phyloP scores from a whole-genome alignment of 352 stramenopile genomes.

The Globisporangium mamillatum region DNA sequence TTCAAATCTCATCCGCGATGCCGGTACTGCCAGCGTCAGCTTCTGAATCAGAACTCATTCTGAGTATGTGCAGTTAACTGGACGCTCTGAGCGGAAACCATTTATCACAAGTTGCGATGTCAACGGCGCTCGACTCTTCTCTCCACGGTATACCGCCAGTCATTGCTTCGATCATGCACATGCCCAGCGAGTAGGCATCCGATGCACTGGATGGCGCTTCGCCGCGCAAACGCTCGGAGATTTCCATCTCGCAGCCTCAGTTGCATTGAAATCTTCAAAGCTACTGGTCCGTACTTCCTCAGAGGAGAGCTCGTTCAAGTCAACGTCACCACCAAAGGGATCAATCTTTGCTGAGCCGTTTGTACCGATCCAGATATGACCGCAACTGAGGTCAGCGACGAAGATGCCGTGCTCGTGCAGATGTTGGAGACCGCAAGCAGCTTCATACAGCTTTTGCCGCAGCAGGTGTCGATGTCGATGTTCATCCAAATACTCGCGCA shows the following conservation, averaged over 20 bases:
- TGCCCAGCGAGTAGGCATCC: not conserved
- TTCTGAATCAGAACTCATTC: too few species aligned
- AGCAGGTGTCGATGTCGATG: not conserved
- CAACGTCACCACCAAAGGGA: not conserved
- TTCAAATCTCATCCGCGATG: too few species aligned
- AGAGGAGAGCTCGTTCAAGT: not conserved
- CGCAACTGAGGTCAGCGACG: not conserved
- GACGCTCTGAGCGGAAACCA: not conserved
- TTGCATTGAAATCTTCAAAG: too few species aligned
- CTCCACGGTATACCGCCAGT: not conserved
- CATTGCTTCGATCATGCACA: not conserved
- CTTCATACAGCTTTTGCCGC: conserved; percentile 12
- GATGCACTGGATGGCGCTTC: not conserved
- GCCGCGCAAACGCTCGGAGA: not conserved
- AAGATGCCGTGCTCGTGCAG: not conserved
- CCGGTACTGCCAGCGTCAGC: too few species aligned
- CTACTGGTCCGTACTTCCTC: not conserved
- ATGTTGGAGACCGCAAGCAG: conserved; percentile 33
- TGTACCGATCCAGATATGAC: not conserved
- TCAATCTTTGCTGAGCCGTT: not conserved
- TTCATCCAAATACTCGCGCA: not conserved
- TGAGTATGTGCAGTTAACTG: not conserved
- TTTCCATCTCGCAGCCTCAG: not conserved
- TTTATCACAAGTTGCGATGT: not conserved
- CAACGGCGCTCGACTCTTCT: not conserved